Percentiles rank a stretch among this genome's conserved stretches.
Conservation (phyloP, 495 filamentous ascomycete species). For the Lasiosphaeris hirsuta region DNA sequence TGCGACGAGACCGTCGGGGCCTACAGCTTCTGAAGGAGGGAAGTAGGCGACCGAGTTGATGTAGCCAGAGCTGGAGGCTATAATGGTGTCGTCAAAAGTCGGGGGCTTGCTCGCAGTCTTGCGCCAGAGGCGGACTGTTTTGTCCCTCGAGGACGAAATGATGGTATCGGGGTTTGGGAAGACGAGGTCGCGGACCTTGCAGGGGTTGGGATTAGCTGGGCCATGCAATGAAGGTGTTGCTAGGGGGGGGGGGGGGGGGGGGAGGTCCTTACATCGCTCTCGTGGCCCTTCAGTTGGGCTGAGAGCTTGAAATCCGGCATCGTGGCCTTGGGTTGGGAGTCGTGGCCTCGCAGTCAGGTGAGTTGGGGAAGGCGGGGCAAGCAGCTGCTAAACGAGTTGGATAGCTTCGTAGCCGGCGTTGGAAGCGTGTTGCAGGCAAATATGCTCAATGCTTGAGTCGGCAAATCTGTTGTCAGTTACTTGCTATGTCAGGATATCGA, state of each 20-base stretch:
- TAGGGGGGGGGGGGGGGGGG: slow-evolving; percentile 22
- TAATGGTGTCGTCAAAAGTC: slow-evolving; percentile 69
- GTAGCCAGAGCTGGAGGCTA: slow-evolving; percentile 72
- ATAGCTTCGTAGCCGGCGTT: background rate
- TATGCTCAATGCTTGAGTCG: no score
- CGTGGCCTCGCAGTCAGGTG: slow-evolving; percentile 5
- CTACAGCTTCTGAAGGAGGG: slow-evolving; percentile 57
- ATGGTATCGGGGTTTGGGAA: slow-evolving; percentile 72
- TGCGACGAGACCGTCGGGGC: slow-evolving; percentile 77
- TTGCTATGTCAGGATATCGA: no score
- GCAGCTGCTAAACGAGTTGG: background rate
- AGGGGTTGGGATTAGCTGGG: slow-evolving; percentile 16
- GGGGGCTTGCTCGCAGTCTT: slow-evolving; percentile 56
- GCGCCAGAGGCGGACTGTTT: slow-evolving; percentile 85
- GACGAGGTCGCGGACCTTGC: slow-evolving; percentile 80
- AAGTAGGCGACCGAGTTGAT: slow-evolving; percentile 81
- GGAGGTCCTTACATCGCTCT: slow-evolving; percentile 85
- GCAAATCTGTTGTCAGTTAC: no score
- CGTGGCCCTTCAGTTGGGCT: slow-evolving; percentile 73
- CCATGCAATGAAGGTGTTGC: background rate
- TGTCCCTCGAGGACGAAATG: slow-evolving; percentile 85
- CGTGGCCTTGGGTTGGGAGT: background rate
- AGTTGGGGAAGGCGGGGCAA: background rate
- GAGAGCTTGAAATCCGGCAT: slow-evolving; percentile 74
- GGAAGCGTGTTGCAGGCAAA: background rate